Conservation (phyloP, 208 protist genomes). For the Trypanosomatidae sp. region DNA sequence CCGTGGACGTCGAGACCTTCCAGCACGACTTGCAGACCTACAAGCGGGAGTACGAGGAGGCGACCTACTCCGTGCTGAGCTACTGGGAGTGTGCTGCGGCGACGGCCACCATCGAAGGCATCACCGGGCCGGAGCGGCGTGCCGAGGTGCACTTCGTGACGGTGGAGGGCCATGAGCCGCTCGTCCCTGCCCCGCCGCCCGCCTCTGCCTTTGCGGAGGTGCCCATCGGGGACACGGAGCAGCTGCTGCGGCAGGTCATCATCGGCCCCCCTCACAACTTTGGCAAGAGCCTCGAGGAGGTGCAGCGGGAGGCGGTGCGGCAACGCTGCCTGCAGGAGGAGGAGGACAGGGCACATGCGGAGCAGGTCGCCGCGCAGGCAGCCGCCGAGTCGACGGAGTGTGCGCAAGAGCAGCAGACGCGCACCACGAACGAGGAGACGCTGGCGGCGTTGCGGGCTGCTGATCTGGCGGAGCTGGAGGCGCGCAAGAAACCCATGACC, state of each 20-base stretch:
- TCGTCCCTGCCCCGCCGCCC: constrained; percentile 67
- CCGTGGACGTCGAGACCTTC: constrained; percentile 60
- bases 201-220: constrained; percentile 47
- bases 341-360: constrained; percentile 35
- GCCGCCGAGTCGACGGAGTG: constrained; percentile 39
- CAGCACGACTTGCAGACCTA: constrained; percentile 56
- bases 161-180: constrained; percentile 61
- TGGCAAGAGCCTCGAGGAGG: constrained; percentile 81
- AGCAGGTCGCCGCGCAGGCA: constrained; percentile 29
- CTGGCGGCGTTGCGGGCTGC: constrained; percentile 42
- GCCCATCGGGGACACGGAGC: constrained; percentile 35
- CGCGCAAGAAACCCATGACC: constrained; percentile 79
- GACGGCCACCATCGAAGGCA: constrained; percentile 29
- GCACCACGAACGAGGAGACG: constrained; percentile 7
- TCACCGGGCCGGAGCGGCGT: constrained; percentile 12
- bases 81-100: constrained; percentile 83
- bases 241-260: constrained; percentile 46
- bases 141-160: constrained; percentile 39
- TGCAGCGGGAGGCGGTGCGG: constrained; percentile 70
- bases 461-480: constrained; percentile 85
- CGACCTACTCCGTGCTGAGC: constrained; percentile 62
- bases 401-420: constrained; percentile 23
- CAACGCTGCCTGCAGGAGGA: constrained; percentile 53
- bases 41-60: constrained; percentile 56
- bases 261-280: constrained; percentile 90